A percentile compares a stretch with the other conserved stretches of the same genome.
These are phyloP conservation scores for Kazachstania bromeliacearum DNA, from an alignment of 805 yeast species.

Conservation along the genomic window DNA sequence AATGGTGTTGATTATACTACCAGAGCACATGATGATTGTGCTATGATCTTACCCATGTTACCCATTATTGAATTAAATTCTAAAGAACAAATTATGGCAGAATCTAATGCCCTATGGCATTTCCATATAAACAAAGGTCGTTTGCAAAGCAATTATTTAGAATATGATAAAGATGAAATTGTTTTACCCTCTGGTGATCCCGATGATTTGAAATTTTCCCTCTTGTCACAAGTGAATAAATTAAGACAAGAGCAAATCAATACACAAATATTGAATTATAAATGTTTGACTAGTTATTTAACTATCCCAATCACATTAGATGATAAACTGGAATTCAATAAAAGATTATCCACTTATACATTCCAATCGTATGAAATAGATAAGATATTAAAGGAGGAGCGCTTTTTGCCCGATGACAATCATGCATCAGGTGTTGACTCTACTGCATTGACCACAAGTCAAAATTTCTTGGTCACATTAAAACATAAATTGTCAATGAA, in stretches of 20 bases:
- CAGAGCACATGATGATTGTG: slow-evolving; percentile 16
- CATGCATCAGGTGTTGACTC: not conserved
- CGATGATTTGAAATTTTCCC: slow-evolving; percentile 17
- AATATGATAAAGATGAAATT: slow-evolving; percentile 22
- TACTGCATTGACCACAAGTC: not conserved
- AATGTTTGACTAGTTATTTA: slow-evolving; percentile 18
- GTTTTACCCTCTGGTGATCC: slow-evolving; percentile 31
- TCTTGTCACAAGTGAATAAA: slow-evolving; percentile 10
- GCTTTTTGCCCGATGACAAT: not conserved
- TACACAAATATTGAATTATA: slow-evolving; percentile 13
- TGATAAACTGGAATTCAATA: slow-evolving; percentile 19
- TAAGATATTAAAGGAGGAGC: not conserved
- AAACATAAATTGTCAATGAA: slow-evolving; percentile 32
- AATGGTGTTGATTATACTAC: slow-evolving; percentile 33
- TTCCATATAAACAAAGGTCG: slow-evolving; percentile 25
- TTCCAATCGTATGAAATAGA: slow-evolving; percentile 18
- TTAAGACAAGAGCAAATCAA: slow-evolving; percentile 15
- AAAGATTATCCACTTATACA: slow-evolving; percentile 21
- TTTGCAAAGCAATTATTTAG: slow-evolving; percentile 36
- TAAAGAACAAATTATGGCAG: slow-evolving; percentile 46
- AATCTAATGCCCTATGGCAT: slow-evolving; percentile 67
- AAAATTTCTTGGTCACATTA: slow-evolving; percentile 11
- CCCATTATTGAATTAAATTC: slow-evolving; percentile 42
- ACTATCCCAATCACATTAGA: slow-evolving; percentile 22
- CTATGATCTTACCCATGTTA: slow-evolving; percentile 50